Conservation (phyloP, 768 basidiomycete species). For the Suillus subalutaceus region DNA sequence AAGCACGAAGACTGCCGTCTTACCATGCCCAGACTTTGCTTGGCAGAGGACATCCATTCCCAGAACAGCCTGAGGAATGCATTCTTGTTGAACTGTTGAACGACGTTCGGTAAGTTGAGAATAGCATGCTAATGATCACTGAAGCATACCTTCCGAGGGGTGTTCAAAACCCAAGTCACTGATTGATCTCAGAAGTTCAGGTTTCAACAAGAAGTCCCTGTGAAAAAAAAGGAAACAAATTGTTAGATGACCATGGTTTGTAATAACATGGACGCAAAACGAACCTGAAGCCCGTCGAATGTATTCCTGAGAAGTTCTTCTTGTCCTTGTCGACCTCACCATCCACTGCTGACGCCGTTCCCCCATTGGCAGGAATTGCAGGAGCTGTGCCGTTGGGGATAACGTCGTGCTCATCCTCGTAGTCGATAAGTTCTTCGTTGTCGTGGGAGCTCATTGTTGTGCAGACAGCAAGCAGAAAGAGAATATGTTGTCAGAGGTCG, state of each 20-base stretch:
- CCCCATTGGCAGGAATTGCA: conserved; percentile 50
- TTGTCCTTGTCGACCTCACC: conserved; percentile 77
- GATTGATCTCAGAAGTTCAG: conserved; percentile 95
- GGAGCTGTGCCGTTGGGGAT: conserved; percentile 59
- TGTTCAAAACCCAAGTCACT: conserved; percentile 99
- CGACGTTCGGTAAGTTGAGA: conserved; percentile 10
- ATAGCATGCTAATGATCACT: background rate
- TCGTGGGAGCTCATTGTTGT: conserved; percentile 77
- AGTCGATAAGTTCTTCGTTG: conserved; percentile 92
- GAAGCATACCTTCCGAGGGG: conserved; percentile 88
- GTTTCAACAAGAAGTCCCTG: conserved; percentile 98
- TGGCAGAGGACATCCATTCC: conserved; percentile 99
- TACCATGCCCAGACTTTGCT: conserved; percentile 98
- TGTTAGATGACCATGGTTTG: background rate
- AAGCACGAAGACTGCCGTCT: conserved; percentile 98
- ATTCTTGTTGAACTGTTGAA: conserved; percentile 93
- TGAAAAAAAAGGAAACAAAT: conserved; percentile 16
- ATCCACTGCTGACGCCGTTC: conserved; percentile 46
- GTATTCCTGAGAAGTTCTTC: conserved; percentile 99
- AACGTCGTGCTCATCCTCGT: conserved; percentile 89
- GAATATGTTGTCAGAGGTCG: conserved; percentile 30
- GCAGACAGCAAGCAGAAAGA: too few species aligned
- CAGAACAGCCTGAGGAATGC: conserved; percentile 98
- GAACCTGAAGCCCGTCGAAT: conserved; percentile 99
- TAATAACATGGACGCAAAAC: conserved; percentile 21